phyloP scores from a whole-genome alignment of 345 rosid genomes.

The Aegle marmelos region DNA sequence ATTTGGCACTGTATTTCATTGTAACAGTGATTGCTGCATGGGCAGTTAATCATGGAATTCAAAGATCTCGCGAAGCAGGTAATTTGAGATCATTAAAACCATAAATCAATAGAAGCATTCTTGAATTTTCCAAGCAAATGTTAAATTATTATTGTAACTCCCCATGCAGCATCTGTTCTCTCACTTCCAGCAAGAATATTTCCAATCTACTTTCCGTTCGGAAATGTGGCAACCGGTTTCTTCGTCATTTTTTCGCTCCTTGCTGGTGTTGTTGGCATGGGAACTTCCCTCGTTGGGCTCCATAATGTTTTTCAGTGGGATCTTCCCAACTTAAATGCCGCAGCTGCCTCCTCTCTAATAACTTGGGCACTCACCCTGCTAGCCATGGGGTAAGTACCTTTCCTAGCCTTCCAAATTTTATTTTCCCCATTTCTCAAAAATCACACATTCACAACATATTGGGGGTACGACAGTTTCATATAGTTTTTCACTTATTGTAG shows the following conservation, averaged over 20 bases:
- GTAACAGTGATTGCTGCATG: conserved; percentile 61
- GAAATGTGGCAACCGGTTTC: conserved; percentile 83
- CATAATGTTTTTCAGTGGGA: conserved; percentile 44
- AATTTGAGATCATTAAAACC: conserved; percentile 1
- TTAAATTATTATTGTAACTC: background rate
- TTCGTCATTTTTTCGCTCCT: conserved; percentile 68
- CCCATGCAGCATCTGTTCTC: conserved; percentile 60
- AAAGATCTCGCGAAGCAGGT: conserved; percentile 62
- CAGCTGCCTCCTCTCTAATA: conserved; percentile 63
- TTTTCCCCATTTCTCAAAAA: background rate
- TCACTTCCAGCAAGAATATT: conserved; percentile 70
- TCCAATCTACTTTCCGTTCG: conserved; percentile 78
- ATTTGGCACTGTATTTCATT: conserved; percentile 63
- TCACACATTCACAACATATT: background rate
- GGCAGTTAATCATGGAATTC: conserved; percentile 76
- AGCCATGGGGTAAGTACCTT: conserved; percentile 65
- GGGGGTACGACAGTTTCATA: background rate
- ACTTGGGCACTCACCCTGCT: conserved; percentile 69
- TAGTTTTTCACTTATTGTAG: conserved; percentile 30
- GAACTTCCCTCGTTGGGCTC: conserved; percentile 60
- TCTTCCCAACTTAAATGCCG: conserved; percentile 53
- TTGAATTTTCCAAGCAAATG: background rate
- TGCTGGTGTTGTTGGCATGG: conserved; percentile 75
- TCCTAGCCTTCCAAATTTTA: background rate
- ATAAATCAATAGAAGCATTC: background rate